Base-by-base conservation (phyloP, 371 early-diverging fungal species). In the Lichtheimia ornata region DNA sequence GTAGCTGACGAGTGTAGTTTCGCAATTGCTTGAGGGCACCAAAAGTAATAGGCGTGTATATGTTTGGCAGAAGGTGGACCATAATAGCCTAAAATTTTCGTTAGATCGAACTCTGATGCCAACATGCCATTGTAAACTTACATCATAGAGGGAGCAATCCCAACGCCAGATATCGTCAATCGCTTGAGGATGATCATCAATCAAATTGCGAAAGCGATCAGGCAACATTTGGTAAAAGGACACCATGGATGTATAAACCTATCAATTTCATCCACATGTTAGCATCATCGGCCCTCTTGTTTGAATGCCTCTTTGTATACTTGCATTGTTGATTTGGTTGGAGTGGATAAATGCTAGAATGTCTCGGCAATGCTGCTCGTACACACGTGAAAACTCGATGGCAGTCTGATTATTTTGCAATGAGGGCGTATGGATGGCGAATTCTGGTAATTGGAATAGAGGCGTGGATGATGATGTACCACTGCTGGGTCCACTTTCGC, bases 81-180 rank as follows among this genome's bases (percentile, higher is more conserved):
- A 84, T 74, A 50, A 85, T 71, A 4, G 82, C 65, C 78, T 74
- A 60, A 7, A 28, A 13, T 20, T 3, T 3, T 15, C 12, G 54
- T 18, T 40, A 15, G 40, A 18, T 40, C 45, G 41, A 43, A 5
- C 6, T 25, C 22, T 17, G 30, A 18, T 35, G 15, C 5, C 5
- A 25, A 18, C 22, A 15, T 24, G 14, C 0, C 25, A 13, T 20
- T 20, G 18, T 12, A 44, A 2, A 57, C 66, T 64, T 69, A 72
- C 76, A 62, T 86, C 85, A 56, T 82, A 86, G 14, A 86, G 64
- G 1, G 71, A 49, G 27, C 83, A 72, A 63, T 86, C 85, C 73
- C 79, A 82, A 53, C 78, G 69, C 81, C 83, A 86, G 12, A 85
- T 65, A 17, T 70, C 59, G 5, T 83, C 85, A 6, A 64, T 60